These are phyloP conservation scores for Verticillium albo-atrum DNA, from an alignment of 2,329 filamentous ascomycete species.

Conservation along the genomic window DNA sequence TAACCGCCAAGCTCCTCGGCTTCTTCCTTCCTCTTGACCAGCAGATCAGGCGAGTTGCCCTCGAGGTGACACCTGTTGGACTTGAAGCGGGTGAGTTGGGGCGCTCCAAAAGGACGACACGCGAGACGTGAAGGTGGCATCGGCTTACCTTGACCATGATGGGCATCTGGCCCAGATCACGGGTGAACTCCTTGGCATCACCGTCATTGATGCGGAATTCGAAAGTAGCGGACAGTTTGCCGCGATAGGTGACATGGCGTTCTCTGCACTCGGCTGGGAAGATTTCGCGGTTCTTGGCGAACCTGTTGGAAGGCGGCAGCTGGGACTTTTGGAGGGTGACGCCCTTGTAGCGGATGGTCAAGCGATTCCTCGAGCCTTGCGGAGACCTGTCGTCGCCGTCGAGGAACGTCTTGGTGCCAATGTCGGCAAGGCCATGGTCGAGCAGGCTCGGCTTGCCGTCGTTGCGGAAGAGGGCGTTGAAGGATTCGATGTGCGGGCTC, in stretches of 20 bases:
- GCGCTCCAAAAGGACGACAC: neutral
- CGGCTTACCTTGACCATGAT: conserved; percentile 80
- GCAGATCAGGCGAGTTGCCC: conserved; percentile 72
- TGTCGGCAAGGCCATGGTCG: conserved; percentile 75
- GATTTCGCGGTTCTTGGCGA: conserved; percentile 77
- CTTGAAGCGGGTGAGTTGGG: conserved; percentile 30
- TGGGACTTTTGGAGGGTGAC: conserved; percentile 78
- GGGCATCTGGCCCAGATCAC: conserved; percentile 84
- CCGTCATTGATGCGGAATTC: conserved; percentile 86
- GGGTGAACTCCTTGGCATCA: conserved; percentile 74
- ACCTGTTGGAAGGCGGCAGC: conserved; percentile 78
- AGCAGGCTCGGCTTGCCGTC: conserved; percentile 58
- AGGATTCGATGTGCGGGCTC: conserved; percentile 88
- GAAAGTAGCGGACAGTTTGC: conserved; percentile 75
- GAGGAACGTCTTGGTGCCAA: conserved; percentile 82
- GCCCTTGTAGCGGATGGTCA: conserved; percentile 75
- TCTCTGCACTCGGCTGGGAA: conserved; percentile 92
- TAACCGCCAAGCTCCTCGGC: conserved; percentile 95
- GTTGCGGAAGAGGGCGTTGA: conserved; percentile 80
- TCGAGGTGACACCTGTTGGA: conserved; percentile 90
- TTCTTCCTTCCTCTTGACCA: conserved; percentile 88
- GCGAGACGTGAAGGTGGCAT: neutral
- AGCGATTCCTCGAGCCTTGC: conserved; percentile 61
- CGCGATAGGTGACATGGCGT: conserved; percentile 85
- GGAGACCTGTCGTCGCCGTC: conserved; percentile 69